Percentiles rank a stretch among this genome's conserved stretches.
Conservation (phyloP, 441 rosid species). For the Lepidium campestre region DNA sequence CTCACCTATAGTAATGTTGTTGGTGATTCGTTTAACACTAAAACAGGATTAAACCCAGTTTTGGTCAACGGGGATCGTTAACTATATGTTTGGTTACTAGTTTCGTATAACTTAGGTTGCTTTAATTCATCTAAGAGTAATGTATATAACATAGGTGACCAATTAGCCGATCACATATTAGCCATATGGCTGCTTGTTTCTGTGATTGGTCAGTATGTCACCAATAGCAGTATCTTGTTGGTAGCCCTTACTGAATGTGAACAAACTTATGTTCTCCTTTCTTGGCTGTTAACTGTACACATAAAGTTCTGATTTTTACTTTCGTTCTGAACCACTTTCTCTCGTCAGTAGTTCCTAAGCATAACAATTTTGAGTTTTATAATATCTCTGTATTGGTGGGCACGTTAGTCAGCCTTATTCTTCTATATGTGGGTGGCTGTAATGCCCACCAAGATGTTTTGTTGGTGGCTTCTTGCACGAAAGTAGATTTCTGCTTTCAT, state of each 20-base stretch:
- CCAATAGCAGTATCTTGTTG: conserved; percentile 29
- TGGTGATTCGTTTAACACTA: conserved; percentile 20
- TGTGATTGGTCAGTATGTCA: conserved; percentile 64
- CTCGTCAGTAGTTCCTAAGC: background rate
- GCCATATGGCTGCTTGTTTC: conserved; percentile 28
- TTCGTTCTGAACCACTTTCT: background rate
- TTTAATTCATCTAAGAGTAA: too few species aligned
- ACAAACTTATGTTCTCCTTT: conserved; percentile 6
- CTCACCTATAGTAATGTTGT: conserved; percentile 34
- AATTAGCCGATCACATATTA: conserved; percentile 33
- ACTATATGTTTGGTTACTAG: background rate
- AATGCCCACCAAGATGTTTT: conserved; percentile 22
- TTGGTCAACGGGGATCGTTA: conserved; percentile 22
- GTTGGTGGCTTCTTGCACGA: conserved; percentile 21
- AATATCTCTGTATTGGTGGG: conserved; percentile 9
- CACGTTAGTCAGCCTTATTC: conserved; percentile 26
- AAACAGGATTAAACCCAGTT: conserved; percentile 10
- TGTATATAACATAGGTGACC: conserved; percentile 16
- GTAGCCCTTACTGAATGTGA: conserved; percentile 30
- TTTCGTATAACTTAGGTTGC: background rate
- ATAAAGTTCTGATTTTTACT: background rate
- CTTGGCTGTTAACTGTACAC: conserved; percentile 28
- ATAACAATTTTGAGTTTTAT: background rate
- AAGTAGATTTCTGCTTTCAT: conserved; percentile 28
- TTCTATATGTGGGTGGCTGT: conserved; percentile 24